Evolutionary conservation across 2,329 filamentous ascomycete genomes (phyloP), one percentile per base, ranked within the genome.

Genomic region (Monilinia polystroma): DNA sequence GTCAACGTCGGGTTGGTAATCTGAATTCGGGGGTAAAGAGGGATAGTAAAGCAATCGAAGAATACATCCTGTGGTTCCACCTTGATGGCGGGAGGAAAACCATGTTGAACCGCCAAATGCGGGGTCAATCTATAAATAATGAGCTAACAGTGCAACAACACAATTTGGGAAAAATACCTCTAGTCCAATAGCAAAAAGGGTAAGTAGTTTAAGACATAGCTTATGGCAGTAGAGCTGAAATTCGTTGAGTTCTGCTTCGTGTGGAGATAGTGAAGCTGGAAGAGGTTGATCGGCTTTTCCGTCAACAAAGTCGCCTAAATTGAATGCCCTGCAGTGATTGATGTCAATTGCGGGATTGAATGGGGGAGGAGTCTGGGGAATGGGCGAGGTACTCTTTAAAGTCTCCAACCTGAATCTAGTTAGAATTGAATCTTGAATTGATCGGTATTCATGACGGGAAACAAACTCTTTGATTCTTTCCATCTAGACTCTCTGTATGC

Each of bases 401-500:
- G 75, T 97, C 93, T 20, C 92, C 91, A 43, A 88, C 82, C 88
- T 92, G 70, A 23, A 51, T 18, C 63, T 11, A 29, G 11, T 74
- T 65, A 74, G 66, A 16, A 38, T 26, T 41, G 7, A 23, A 26
- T 23, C n/a, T 18, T 6, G 32, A 35, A 11, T 51, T 18, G 14
- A 7, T n/a, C 58, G 14, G 41, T 29, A 16, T 16, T 76, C 79
- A 74, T 82, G 43, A 23, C 1, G 4, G 49, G 1, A 11, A 60
- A 60, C 58, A 3, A 26, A 90, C 91, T 78, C 88, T 87, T 77
- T 97, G 93, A 66, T 88, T 87, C 72, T 88, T 87, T 3, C 93
- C 92, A 76, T 98, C 94, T 14, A 98, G 81, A 0, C 90, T 94
- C 79, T 99, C 94, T 16, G 87, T 87, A 74, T 94, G 90, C 90